Evolutionary conservation across 805 yeast genomes (phyloP).

Genomic region (Maudiozyma saulgeensis): DNA sequence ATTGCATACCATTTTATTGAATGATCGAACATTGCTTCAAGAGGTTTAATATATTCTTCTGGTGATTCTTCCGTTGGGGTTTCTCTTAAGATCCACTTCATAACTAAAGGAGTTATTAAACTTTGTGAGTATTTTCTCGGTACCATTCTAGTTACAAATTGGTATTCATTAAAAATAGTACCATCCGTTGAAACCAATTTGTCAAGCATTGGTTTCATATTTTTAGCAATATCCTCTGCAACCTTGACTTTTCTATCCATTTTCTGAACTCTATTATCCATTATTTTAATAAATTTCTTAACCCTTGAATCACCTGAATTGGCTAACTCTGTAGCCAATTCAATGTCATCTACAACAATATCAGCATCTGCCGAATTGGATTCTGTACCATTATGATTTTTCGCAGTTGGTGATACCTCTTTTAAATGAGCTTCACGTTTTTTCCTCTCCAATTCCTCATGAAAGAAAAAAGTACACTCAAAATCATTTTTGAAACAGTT

Average conservation of each 20-base stretch:
- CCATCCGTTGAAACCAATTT: slow-evolving; percentile 2
- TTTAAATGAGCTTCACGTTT: not conserved
- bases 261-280: slow-evolving; percentile 3
- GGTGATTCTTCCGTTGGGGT: not conserved
- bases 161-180: slow-evolving; percentile 1
- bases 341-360: not conserved
- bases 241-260: slow-evolving; percentile 10
- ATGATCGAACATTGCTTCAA: slow-evolving; percentile 5
- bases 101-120: slow-evolving; percentile 7
- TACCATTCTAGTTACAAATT: slow-evolving; percentile 5
- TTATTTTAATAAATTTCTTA: not conserved
- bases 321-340: not conserved
- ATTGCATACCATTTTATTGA: slow-evolving; percentile 13
- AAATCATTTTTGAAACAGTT: slow-evolving; percentile 13
- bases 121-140: slow-evolving; percentile 8
- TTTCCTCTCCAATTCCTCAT: slow-evolving; percentile 9
- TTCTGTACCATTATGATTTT: too few species aligned
- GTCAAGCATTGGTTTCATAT: slow-evolving; percentile 7
- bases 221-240: slow-evolving; percentile 6
- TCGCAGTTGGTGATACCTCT: not conserved
- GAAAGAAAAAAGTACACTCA: slow-evolving; percentile 15
- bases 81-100: slow-evolving; percentile 8
- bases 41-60: slow-evolving; percentile 5
- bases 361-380: not conserved
- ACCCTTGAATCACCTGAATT: not conserved